A percentile compares a stretch with the other conserved stretches of the same genome.
These are phyloP conservation scores for Lactifluus subvellereus DNA, from an alignment of 768 basidiomycete species.

Conservation along the genomic window DNA sequence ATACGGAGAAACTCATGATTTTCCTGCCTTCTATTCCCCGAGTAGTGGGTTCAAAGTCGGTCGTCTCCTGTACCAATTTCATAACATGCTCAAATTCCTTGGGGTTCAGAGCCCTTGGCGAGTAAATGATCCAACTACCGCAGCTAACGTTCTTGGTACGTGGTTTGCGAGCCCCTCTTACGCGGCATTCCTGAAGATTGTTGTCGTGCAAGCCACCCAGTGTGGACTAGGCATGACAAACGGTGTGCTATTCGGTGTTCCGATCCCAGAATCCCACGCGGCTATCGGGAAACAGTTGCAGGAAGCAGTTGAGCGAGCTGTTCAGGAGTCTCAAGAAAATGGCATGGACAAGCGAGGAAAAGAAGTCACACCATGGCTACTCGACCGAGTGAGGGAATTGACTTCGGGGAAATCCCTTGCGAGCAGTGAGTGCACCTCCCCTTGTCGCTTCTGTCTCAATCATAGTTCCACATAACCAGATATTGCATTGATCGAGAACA, in stretches of 20 bases:
- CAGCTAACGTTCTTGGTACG: constrained; percentile 73
- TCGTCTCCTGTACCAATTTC: background rate
- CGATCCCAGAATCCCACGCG: constrained; percentile 78
- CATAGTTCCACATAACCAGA: constrained; percentile 39
- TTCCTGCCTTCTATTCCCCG: constrained; percentile 92
- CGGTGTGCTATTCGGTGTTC: constrained; percentile 79
- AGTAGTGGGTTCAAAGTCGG: constrained; percentile 73
- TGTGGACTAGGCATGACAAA: constrained; percentile 65
- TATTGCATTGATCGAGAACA: constrained; percentile 85
- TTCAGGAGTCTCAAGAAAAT: constrained; percentile 74
- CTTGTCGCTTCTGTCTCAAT: background rate
- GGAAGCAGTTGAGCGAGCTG: constrained; percentile 73
- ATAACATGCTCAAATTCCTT: background rate
- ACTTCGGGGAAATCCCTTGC: constrained; percentile 68
- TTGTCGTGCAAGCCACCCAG: constrained; percentile 51
- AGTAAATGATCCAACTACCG: constrained; percentile 52
- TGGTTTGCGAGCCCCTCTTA: constrained; percentile 6
- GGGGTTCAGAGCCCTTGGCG: constrained; percentile 69
- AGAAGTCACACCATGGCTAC: constrained; percentile 91
- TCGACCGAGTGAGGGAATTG: constrained; percentile 75
- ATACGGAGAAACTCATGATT: constrained; percentile 68
- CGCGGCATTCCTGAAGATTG: background rate
- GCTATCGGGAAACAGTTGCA: constrained; percentile 64
- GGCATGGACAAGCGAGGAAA: constrained; percentile 80
- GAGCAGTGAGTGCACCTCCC: constrained; percentile 46